Evolutionary conservation across 2,329 filamentous ascomycete species (phyloP), one percentile per base, ranked within the genome.

Genomic region (Cladosporium colombiae): DNA sequence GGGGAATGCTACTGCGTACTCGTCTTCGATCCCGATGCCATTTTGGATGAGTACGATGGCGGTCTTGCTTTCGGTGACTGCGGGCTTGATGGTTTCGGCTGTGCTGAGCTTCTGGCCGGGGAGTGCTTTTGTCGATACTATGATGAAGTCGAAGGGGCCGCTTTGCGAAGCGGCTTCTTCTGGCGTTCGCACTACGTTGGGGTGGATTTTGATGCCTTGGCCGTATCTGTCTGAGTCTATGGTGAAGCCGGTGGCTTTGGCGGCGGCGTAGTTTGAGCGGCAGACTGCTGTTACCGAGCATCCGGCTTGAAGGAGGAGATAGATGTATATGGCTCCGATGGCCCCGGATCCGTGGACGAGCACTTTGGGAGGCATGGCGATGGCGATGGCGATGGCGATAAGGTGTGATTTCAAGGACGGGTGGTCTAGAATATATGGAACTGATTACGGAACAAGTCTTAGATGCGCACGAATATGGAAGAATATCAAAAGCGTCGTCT

Each of bases 11-110:
- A 72, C 69, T 0, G 75, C 70, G 61, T 86, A 87, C 18, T 85
- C 82, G 11, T 84, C 80, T 71, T 89, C 87, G 66, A 88, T 87
- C 0, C 80, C 82, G 44, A 89, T 83, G 0, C 87, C 87, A 69
- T 89, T 89, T 67, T 89, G 86, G 18, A 88, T 81, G 0, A 89
- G 81, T 8, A 86, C 84, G 49, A 89, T 83, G 0, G 82, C 81
- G 0, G 85, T 88, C 57, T 77, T 68, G 11, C 73, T 71, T 1
- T 72, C 74, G 2, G 68, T 70, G 2, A 84, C 74, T 4, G 77
- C 81, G 0, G 80, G 77, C 6, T 70, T 70, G 56, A 84, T 79
- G 25, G 77, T 68, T 5, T 75, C 68, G 2, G 75, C 68, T 7
- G 75, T 74, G 2, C 78, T 72, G 6, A 71, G 74, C 10, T 73